These are phyloP conservation scores for Euptelea pleiosperma DNA, from an alignment of 164 flowering plant genomes.

Conservation along the genomic window DNA sequence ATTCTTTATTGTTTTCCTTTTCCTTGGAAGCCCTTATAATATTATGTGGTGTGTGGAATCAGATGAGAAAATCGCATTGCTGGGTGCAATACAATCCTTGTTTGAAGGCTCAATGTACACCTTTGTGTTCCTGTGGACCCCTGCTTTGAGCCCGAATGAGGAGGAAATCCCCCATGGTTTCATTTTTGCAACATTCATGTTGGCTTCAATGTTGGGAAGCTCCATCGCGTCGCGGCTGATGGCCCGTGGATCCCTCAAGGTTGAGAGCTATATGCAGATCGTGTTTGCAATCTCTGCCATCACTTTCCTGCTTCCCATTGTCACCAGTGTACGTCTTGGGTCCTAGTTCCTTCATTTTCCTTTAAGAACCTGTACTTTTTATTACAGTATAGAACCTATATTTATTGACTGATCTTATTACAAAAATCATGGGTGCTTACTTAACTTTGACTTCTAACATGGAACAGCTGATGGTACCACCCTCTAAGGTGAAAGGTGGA, in stretches of 20 bases:
- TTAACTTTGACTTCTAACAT: constrained; percentile 17
- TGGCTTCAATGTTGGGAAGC: constrained; percentile 98
- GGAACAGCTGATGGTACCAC: constrained; percentile 64
- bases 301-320: constrained; percentile 69
- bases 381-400: constrained; percentile 1
- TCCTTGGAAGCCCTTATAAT: constrained; percentile 3
- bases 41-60: constrained; percentile 16
- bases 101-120: constrained; percentile 99
- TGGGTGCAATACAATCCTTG: constrained; percentile 93
- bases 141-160: constrained; percentile 90
- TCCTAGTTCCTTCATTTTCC: neutral
- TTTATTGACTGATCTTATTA: neutral
- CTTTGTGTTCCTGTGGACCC: constrained; percentile 98
- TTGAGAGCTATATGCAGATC: constrained; percentile 95
- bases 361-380: neutral
- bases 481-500: constrained; percentile 66
- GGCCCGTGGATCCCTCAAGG: constrained; percentile 64
- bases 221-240: constrained; percentile 81
- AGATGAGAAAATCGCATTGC: constrained; percentile 94
- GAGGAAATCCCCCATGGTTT: constrained; percentile 98
- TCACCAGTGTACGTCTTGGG: constrained; percentile 53
- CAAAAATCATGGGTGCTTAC: neutral
- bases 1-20: too few relatives aligned
- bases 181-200: constrained; percentile 95
- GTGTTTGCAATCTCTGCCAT: constrained; percentile 69